Base-by-base conservation (phyloP, 768 basidiomycete species). In the Naematelia encephala region DNA sequence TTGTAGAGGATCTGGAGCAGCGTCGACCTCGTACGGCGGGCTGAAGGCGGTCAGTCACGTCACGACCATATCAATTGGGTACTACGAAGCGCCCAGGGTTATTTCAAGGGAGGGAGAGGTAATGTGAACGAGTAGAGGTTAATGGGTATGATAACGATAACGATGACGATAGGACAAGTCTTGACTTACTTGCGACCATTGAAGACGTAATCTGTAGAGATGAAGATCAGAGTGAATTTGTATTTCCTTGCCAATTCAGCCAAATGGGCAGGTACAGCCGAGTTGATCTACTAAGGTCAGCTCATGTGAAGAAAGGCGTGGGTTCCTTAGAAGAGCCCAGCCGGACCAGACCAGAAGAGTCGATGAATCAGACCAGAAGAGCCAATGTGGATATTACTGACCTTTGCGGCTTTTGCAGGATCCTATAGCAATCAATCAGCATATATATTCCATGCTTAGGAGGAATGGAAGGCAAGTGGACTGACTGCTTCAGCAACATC, bases 191-290 rank as follows among this genome's bases (percentile, higher is more conserved):
- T 85, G n/a, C 83, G 86, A 1, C 94, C 94, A 63, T 93, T 90
- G 71, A 98, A 98, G 14, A 99, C 91, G 78, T 97, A 97, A 77
- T 99, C 92, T 87, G 92, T 97, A 4, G 91, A 94, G 65, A 99
- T 91, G 78, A 92, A 93, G 46, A 99, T 82, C 45, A 99, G 79
- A 22, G 80, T 86, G 74, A 85, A 90, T 29, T 80, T 80, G 26
- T 87, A 77, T 2, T 81, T 74, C 65, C 81, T 83, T 5, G 89
- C 81, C 8, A 94, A 81, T 14, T 80, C 66, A 4, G 91, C 87
- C 12, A 99, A 83, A 58, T 83, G 81, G 13, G 80, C 83, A 2
- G 91, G 87, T 10, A 92, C 87, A 13, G 80, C 81, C 46, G 83
- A 86, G 75, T 97, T 97, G 63, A 97, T 81, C 89, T 91, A 72